These are phyloP conservation scores for Cladobotryum protrusum DNA, from an alignment of 2,329 filamentous ascomycete species.

Conservation along the genomic window DNA sequence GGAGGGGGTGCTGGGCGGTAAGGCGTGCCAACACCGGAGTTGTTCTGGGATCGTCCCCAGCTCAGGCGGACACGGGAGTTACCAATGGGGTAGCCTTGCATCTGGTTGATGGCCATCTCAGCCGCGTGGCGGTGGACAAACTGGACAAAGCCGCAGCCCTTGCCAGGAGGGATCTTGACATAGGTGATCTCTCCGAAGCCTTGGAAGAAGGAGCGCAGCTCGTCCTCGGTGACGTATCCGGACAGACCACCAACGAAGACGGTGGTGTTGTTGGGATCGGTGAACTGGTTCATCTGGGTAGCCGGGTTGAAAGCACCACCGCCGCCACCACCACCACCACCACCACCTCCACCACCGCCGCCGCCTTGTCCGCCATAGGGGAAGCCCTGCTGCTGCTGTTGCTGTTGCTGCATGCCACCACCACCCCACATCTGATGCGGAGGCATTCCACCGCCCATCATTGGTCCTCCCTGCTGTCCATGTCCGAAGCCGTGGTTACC, in stretches of 20 bases:
- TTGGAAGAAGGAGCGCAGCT: constrained; percentile 99
- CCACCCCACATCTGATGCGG: constrained; percentile 38
- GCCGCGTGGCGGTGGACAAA: constrained; percentile 98
- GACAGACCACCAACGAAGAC: constrained; percentile 97
- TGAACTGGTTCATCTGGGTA: constrained; percentile 93
- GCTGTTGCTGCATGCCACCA: constrained; percentile 34
- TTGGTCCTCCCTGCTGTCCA: constrained; percentile 37
- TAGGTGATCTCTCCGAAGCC: constrained; percentile 99
- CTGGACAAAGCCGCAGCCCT: constrained; percentile 98
- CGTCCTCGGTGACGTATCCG: constrained; percentile 97
- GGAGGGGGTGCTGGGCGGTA: constrained; percentile 83
- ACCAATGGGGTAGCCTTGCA: constrained; percentile 98
- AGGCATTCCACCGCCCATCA: constrained; percentile 38
- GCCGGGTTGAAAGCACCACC: constrained; percentile 43
- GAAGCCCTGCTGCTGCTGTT: constrained; percentile 34
- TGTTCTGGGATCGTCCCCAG: constrained; percentile 98
- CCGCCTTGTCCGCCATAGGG: constrained; percentile 8
- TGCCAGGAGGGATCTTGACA: constrained; percentile 98
- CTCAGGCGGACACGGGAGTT: constrained; percentile 96
- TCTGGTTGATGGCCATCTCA: constrained; percentile 99
- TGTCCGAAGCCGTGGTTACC: constrained; percentile 37
- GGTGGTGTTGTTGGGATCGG: constrained; percentile 98
- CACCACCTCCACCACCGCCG: constrained; percentile 16
- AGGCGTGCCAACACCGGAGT: constrained; percentile 94
- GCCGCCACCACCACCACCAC: constrained; percentile 26